A percentile compares a stretch with the other conserved stretches of the same genome.
These are phyloP conservation scores for Purpureocillium takamizusanense DNA, from an alignment of 2,329 filamentous ascomycete species.

Conservation along the genomic window DNA sequence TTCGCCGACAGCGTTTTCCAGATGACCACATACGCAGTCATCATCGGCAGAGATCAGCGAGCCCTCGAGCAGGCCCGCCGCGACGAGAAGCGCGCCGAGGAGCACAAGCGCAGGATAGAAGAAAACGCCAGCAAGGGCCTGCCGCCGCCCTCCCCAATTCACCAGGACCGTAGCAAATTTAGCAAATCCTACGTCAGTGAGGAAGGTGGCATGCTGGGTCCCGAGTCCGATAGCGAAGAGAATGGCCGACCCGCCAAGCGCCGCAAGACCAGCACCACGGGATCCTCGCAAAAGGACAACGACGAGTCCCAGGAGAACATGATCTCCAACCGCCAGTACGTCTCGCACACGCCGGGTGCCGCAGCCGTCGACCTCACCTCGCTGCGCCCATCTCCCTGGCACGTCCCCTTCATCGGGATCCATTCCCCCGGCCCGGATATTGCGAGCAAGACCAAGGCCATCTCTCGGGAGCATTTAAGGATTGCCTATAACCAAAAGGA, in stretches of 20 bases:
- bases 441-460: slow-evolving; percentile 57
- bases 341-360: slow-evolving; percentile 50
- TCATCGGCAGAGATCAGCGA: slow-evolving; percentile 62
- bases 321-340: slow-evolving; percentile 50
- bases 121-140: slow-evolving; percentile 39
- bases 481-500: slow-evolving; percentile 60
- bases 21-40: slow-evolving; percentile 66
- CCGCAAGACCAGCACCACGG: slow-evolving; percentile 35
- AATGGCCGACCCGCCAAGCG: slow-evolving; percentile 36
- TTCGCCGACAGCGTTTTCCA: slow-evolving; percentile 71
- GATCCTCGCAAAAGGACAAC: slow-evolving; percentile 31
- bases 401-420: slow-evolving; percentile 60
- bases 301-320: slow-evolving; percentile 36
- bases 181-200: slow-evolving; percentile 61
- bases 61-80: slow-evolving; percentile 46
- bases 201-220: slow-evolving; percentile 59
- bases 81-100: slow-evolving; percentile 38
- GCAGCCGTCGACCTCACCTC: slow-evolving; percentile 50
- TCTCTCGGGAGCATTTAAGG: slow-evolving; percentile 65
- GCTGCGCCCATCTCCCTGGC: slow-evolving; percentile 50
- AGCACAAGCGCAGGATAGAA: slow-evolving; percentile 33
- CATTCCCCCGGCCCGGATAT: slow-evolving; percentile 59
- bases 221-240: slow-evolving; percentile 48
- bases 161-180: slow-evolving; percentile 43
- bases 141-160: slow-evolving; percentile 40